These are phyloP conservation scores for Cruciata laevipes DNA, from an alignment of 257 asterid genomes.

Conservation along the genomic window DNA sequence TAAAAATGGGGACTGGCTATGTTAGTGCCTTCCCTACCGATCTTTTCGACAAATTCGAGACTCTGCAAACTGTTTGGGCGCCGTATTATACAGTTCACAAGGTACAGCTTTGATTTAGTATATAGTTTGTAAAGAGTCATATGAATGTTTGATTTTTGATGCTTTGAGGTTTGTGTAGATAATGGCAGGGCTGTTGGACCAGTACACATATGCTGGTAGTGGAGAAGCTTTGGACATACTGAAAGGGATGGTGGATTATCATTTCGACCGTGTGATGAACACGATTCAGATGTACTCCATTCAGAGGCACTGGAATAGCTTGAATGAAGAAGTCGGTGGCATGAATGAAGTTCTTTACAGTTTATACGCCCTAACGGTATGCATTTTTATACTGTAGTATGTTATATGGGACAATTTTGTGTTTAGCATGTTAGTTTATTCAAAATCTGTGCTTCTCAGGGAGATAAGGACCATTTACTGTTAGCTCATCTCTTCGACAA, in stretches of 20 bases:
- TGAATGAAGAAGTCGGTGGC: conserved; percentile 95
- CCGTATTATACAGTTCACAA: conserved; percentile 92
- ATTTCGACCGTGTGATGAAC: conserved; percentile 66
- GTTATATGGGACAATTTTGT: background rate
- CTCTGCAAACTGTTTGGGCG: conserved; percentile 74
- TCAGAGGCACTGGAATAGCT: conserved; percentile 58
- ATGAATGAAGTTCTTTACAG: conserved; percentile 88
- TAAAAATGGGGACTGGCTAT: conserved; percentile 65
- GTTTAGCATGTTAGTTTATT: background rate
- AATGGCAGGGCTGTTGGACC: conserved; percentile 88
- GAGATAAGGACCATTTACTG: conserved; percentile 63
- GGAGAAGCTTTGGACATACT: conserved; percentile 52
- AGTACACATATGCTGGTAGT: conserved; percentile 53
- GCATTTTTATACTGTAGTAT: conserved; percentile 5
- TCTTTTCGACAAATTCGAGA: conserved; percentile 65
- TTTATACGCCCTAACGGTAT: conserved; percentile 61
- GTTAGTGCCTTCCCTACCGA: conserved; percentile 84
- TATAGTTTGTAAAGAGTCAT: background rate
- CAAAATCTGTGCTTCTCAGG: conserved; percentile 39
- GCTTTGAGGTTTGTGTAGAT: conserved; percentile 30
- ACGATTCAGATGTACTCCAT: conserved; percentile 55
- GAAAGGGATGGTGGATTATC: conserved; percentile 73
- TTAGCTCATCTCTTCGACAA: conserved; percentile 89
- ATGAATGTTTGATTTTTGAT: background rate
- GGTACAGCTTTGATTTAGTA: conserved; percentile 24